Conservation (phyloP, 2,329 filamentous ascomycete species). For the Ramularia endophylla region DNA sequence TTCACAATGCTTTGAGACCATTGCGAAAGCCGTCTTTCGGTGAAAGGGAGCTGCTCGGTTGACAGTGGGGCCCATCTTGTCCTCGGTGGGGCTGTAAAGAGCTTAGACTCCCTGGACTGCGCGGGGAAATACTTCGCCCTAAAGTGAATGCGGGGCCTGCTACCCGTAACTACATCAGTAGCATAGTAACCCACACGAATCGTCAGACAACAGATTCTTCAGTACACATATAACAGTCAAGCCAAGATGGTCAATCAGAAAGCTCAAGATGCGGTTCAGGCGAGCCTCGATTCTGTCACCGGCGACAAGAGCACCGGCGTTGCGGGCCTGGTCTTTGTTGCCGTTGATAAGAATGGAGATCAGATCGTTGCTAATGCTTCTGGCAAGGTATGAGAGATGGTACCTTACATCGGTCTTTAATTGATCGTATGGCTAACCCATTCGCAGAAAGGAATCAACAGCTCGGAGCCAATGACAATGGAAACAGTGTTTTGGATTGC, state of each 20-base stretch:
- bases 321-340: slow-evolving; percentile 41
- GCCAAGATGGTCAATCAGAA: slow-evolving; percentile 27
- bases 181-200: no score
- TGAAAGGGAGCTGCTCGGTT: no score
- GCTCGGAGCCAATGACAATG: slow-evolving; percentile 49
- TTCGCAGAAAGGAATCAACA: slow-evolving; percentile 29
- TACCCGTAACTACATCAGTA: no score
- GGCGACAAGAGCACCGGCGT: slow-evolving; percentile 28
- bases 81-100: no score
- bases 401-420: background rate
- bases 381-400: slow-evolving; percentile 26
- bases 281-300: slow-evolving; percentile 31
- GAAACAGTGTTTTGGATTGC: slow-evolving; percentile 58
- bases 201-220: no score
- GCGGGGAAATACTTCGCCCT: no score
- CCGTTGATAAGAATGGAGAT: slow-evolving; percentile 40
- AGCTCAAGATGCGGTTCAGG: slow-evolving; percentile 32
- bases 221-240: background rate
- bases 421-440: background rate
- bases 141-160: no score
- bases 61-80: no score
- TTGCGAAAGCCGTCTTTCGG: no score
- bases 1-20: no score
- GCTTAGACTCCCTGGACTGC: no score
- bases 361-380: slow-evolving; percentile 38